These are phyloP conservation scores for Umbilicus rupestris DNA, from an alignment of 164 flowering plant genomes.

Conservation along the genomic window DNA sequence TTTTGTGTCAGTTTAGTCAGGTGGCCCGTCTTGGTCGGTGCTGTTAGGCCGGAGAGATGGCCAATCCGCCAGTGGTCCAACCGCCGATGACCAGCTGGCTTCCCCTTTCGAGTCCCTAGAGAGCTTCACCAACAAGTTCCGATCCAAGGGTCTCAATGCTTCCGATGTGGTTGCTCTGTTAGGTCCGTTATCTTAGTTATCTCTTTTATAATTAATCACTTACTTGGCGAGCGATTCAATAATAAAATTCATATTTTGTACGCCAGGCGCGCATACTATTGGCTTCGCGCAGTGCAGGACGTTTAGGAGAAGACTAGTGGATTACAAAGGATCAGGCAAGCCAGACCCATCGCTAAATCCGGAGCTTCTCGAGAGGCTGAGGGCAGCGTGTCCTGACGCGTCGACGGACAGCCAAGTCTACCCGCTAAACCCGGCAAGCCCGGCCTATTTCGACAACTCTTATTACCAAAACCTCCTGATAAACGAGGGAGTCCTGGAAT, in stretches of 20 bases:
- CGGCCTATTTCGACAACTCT: conserved; percentile 36
- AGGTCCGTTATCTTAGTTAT: conserved; percentile 21
- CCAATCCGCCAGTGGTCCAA: conserved; percentile 31
- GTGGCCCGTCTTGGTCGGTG: conserved; percentile 38
- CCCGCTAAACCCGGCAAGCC: conserved; percentile 31
- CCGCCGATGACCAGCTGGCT: conserved; percentile 36
- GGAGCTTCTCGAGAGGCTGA: conserved; percentile 24
- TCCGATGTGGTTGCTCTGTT: conserved; percentile 58
- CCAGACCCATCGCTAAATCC: conserved; percentile 45
- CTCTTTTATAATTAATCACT: too few relatives aligned
- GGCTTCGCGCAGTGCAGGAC: conserved; percentile 57
- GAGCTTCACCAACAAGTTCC: conserved; percentile 49
- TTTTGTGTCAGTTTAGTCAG: conserved; percentile 11
- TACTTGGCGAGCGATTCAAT: neutral
- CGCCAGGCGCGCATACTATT: conserved; percentile 46
- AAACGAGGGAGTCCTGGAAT: conserved; percentile 44
- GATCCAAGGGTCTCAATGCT: conserved; percentile 41
- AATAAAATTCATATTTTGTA: conserved; percentile 1
- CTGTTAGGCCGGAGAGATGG: conserved; percentile 55
- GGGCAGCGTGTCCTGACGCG: conserved; percentile 30
- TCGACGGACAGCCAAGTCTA: conserved; percentile 34
- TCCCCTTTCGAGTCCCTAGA: conserved; percentile 44
- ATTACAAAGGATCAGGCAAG: conserved; percentile 39
- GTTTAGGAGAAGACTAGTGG: conserved; percentile 46
- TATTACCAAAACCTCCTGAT: conserved; percentile 36